Percentiles rank a stretch among this genome's conserved stretches.
phyloP scores from a whole-genome alignment of 441 rosid species.

The Gossypium laxum region DNA sequence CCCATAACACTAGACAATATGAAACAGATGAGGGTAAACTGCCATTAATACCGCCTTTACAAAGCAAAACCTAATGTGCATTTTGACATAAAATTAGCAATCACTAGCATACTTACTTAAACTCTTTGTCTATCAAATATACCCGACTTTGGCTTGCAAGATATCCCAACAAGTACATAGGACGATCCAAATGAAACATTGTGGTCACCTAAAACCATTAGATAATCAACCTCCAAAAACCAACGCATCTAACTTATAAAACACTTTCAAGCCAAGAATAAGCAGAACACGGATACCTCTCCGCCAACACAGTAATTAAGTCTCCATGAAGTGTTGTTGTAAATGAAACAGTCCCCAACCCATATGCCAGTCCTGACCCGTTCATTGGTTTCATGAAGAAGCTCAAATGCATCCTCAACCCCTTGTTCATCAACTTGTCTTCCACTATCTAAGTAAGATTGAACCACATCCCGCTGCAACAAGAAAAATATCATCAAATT shows the following conservation, averaged over 20 bases:
- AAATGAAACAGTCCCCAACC: constrained; percentile 99
- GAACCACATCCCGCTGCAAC: constrained; percentile 75
- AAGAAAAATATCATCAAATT: constrained; percentile 18
- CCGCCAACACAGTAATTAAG: constrained; percentile 99
- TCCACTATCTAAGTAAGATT: constrained; percentile 77
- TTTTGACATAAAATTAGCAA: constrained; percentile 6
- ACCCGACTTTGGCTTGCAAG: constrained; percentile 95
- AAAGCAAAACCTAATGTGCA: not conserved
- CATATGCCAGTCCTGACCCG: constrained; percentile 93
- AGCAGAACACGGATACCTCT: constrained; percentile 49
- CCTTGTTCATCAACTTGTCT: constrained; percentile 86
- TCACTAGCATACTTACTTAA: constrained; percentile 55
- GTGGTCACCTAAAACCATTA: constrained; percentile 63
- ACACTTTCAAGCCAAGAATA: constrained; percentile 6
- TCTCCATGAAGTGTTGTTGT: constrained; percentile 90
- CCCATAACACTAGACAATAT: constrained; percentile 53
- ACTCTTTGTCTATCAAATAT: constrained; percentile 90
- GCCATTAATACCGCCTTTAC: not conserved
- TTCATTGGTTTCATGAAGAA: constrained; percentile 90
- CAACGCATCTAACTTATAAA: not conserved
- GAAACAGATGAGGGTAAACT: not conserved
- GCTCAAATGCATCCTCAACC: constrained; percentile 97
- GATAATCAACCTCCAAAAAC: constrained; percentile 18
- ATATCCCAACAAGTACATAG: constrained; percentile 95
- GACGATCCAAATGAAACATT: constrained; percentile 94